Conservation (phyloP, 2,329 filamentous ascomycete genomes). For the Septoria linicola region DNA sequence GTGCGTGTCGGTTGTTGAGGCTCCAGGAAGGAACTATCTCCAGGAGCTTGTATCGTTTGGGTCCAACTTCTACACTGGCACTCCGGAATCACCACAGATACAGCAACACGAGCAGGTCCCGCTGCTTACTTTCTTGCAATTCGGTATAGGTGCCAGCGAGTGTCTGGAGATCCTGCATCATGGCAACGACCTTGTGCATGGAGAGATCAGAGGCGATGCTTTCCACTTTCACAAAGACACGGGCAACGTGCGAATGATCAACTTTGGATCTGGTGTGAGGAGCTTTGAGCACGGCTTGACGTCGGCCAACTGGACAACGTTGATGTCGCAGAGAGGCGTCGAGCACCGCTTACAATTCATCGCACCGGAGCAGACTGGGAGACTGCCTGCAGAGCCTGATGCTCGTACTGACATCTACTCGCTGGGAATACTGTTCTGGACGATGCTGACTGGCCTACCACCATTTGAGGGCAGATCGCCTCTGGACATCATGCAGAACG, state of each 20-base stretch:
- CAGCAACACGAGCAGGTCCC: slow-evolving; percentile 38
- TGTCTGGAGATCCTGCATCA: slow-evolving; percentile 91
- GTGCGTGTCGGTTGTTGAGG: slow-evolving; percentile 77
- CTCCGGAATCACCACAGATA: slow-evolving; percentile 27
- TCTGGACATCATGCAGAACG: slow-evolving; percentile 87
- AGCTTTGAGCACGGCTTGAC: slow-evolving; percentile 86
- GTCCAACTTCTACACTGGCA: slow-evolving; percentile 52
- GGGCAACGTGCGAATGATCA: slow-evolving; percentile 72
- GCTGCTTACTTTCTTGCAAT: slow-evolving; percentile 78
- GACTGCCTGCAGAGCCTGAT: slow-evolving; percentile 89
- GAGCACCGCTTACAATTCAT: slow-evolving; percentile 90
- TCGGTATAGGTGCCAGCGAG: slow-evolving; percentile 83
- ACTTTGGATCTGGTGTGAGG: slow-evolving; percentile 80
- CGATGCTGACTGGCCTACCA: slow-evolving; percentile 72
- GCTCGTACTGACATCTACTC: slow-evolving; percentile 92
- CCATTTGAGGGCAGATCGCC: slow-evolving; percentile 78
- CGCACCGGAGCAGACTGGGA: slow-evolving; percentile 89
- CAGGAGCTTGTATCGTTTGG: slow-evolving; percentile 72
- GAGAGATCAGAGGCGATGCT: slow-evolving; percentile 84
- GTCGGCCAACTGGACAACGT: slow-evolving; percentile 79
- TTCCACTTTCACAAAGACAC: slow-evolving; percentile 79
- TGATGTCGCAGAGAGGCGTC: slow-evolving; percentile 80
- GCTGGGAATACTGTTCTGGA: slow-evolving; percentile 86
- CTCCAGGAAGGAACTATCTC: slow-evolving; percentile 72
- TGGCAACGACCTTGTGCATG: slow-evolving; percentile 79